These are phyloP conservation scores for Ensete ventricosum DNA, from an alignment of 176 grass and related monocot species.

Conservation along the genomic window DNA sequence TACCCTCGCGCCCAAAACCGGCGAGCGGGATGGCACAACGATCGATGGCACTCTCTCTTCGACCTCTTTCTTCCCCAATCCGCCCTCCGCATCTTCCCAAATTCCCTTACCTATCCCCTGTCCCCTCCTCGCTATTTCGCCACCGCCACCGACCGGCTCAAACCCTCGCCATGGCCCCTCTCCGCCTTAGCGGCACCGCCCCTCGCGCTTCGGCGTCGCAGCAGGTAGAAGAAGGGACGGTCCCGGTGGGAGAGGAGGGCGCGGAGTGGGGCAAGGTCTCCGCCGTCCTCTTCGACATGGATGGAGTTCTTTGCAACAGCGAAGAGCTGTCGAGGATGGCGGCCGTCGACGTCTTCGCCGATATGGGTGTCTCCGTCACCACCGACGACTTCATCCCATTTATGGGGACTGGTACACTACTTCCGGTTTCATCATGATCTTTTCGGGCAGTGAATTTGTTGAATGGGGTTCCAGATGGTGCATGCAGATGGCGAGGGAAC, in stretches of 20 bases:
- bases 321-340: conserved; percentile 77
- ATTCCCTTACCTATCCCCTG: conserved; percentile 3
- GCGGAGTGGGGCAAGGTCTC: conserved; percentile 76
- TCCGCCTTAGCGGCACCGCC: background rate
- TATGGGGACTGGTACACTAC: conserved; percentile 71
- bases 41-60: conserved; percentile 29
- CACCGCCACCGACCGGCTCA: background rate
- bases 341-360: conserved; percentile 75
- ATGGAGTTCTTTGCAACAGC: conserved; percentile 93
- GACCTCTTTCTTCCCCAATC: conserved; percentile 23
- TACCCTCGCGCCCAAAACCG: background rate
- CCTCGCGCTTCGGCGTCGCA: conserved; percentile 9
- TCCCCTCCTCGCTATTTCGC: conserved; percentile 13
- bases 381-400: conserved; percentile 91
- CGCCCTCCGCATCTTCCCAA: conserved; percentile 28
- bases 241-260: background rate
- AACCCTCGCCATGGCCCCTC: background rate
- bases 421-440: background rate
- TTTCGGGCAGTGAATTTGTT: background rate
- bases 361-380: conserved; percentile 75
- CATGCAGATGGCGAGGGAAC: too few relatives aligned
- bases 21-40: conserved; percentile 46
- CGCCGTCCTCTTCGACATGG: conserved; percentile 94
- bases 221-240: conserved; percentile 4
- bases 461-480: background rate